A percentile compares a stretch with the other conserved stretches of the same genome.
These are phyloP conservation scores for Tinospora cordifolia DNA, from an alignment of 164 flowering plant species.

Conservation along the genomic window DNA sequence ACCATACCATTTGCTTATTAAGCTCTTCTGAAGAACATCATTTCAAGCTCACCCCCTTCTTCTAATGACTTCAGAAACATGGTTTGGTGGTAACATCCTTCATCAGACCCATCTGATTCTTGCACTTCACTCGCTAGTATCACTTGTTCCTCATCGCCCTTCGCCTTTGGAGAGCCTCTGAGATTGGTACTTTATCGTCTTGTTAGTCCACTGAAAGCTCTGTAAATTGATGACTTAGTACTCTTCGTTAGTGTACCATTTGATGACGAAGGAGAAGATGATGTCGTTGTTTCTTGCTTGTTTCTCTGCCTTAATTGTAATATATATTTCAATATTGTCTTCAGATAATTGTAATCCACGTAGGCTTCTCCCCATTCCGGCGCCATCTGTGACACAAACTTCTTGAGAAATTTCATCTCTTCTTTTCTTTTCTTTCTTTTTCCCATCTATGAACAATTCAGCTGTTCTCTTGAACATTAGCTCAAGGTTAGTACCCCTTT, in stretches of 20 bases:
- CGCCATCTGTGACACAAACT: conserved; percentile 56
- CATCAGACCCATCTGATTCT: not conserved
- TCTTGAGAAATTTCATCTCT: conserved; percentile 68
- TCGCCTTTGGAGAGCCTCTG: not conserved
- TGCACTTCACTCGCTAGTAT: conserved; percentile 15
- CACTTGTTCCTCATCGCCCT: conserved; percentile 16
- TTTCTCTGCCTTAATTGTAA: not conserved
- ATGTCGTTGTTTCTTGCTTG: not conserved
- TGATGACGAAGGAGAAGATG: not conserved
- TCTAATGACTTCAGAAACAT: conserved; percentile 45
- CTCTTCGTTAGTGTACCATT: conserved; percentile 11
- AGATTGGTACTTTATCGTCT: not conserved
- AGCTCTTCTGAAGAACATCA: conserved; percentile 52
- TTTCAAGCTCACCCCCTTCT: conserved; percentile 51
- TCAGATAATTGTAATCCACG: conserved; percentile 40
- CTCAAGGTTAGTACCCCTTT: no score
- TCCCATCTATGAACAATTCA: no score
- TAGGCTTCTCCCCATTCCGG: conserved; percentile 73
- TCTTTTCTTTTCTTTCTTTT: no score
- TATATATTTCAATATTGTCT: conserved; percentile 23
- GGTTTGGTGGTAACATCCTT: conserved; percentile 22
- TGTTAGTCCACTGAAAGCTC: conserved; percentile 29
- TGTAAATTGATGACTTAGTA: conserved; percentile 18
- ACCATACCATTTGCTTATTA: conserved; percentile 35
- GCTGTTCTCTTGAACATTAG: no score